These are phyloP conservation scores for Capsicum rhomboideum DNA, from an alignment of 257 asterid species.

Conservation along the genomic window DNA sequence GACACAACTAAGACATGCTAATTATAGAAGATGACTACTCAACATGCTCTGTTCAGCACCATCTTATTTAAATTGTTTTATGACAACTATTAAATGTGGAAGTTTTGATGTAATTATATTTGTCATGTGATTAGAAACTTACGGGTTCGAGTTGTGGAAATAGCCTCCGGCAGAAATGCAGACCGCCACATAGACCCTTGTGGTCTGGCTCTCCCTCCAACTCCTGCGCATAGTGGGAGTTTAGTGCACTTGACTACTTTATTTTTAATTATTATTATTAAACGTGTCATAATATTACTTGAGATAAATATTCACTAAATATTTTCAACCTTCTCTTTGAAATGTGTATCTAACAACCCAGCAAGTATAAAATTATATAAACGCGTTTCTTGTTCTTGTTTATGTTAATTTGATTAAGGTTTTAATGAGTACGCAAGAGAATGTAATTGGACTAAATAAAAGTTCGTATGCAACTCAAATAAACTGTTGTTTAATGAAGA, in stretches of 20 bases:
- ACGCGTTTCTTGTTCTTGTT: not conserved
- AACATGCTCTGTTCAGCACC: not conserved
- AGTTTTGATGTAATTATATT: accelerated
- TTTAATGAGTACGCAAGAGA: not conserved
- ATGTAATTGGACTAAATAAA: not conserved
- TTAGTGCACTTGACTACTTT: not conserved
- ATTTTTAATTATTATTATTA: not conserved
- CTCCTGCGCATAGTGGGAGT: not conserved
- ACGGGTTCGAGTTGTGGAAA: not conserved
- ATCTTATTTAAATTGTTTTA: not conserved
- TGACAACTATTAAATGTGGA: not conserved
- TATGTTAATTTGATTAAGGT: not conserved
- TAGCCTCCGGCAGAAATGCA: no score
- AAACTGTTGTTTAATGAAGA: not conserved
- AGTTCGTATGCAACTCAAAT: not conserved
- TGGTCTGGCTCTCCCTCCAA: no score
- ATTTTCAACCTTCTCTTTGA: not conserved
- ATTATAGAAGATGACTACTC: not conserved
- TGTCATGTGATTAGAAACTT: not conserved
- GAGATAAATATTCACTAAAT: not conserved
- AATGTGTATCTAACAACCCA: not conserved
- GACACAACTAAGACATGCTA: not conserved
- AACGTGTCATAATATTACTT: not conserved
- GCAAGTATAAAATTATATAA: not conserved
- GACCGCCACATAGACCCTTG: no score